Evolutionary conservation across 2,329 filamentous ascomycete genomes (phyloP).

Genomic region (Hypoxylon sp.): DNA sequence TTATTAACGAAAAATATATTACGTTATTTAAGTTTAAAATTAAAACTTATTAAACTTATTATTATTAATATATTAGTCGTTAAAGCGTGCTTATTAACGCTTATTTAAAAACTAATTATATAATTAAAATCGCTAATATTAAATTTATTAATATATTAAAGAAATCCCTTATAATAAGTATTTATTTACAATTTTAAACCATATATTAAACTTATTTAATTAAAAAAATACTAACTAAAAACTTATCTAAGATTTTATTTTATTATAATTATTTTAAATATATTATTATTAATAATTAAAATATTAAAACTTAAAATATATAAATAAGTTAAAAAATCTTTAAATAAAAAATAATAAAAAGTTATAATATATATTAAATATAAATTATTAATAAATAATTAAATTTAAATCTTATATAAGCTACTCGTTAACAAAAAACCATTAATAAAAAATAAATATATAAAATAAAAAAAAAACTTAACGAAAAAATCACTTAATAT

Average conservation of each 20-base stretch:
- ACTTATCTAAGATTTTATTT: background rate
- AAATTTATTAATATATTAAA: constrained; percentile 15
- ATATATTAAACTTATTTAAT: background rate
- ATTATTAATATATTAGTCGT: no score
- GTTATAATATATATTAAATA: constrained; percentile 23
- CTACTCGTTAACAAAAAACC: constrained; percentile 11
- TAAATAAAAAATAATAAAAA: constrained; percentile 16
- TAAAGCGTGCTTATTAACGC: no score
- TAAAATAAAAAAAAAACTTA: constrained; percentile 17
- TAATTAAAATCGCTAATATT: background rate
- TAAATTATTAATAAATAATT: constrained; percentile 24
- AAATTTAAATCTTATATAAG: constrained; percentile 16
- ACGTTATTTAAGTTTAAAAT: no score
- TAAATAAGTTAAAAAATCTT: constrained; percentile 15
- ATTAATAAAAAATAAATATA: constrained; percentile 23
- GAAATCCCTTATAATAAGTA: constrained; percentile 7
- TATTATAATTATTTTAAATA: constrained; percentile 6
- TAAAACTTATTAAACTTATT: no score
- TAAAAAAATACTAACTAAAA: constrained; percentile 16
- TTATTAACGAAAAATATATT: no score
- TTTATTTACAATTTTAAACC: background rate
- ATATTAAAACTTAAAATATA: constrained; percentile 20
- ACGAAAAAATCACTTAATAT: constrained; percentile 18
- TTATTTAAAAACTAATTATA: no score
- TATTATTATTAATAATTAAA: constrained; percentile 11